These are phyloP conservation scores for Umbelopsis ramanniana DNA, from an alignment of 192 early-diverging fungal species.

Conservation along the genomic window DNA sequence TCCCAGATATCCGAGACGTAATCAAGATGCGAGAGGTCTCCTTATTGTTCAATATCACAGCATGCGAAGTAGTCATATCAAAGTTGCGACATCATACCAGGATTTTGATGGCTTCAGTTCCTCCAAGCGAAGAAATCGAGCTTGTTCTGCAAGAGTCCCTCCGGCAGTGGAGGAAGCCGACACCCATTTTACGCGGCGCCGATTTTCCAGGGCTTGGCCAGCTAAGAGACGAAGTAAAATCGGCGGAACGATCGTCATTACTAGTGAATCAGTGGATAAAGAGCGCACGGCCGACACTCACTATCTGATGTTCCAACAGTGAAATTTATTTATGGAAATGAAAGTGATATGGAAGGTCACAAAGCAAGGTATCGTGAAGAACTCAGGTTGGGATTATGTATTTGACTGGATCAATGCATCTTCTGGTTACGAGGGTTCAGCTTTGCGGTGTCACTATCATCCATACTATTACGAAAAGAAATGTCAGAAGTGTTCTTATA, in stretches of 20 bases:
- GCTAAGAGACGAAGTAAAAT: not conserved
- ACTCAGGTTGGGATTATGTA: too few relatives aligned
- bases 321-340: not conserved
- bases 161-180: not conserved
- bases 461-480: slow-evolving; percentile 27
- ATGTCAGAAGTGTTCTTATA: slow-evolving; percentile 8
- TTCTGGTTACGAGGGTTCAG: not conserved
- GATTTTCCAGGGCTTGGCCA: not conserved
- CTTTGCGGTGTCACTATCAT: slow-evolving; percentile 25
- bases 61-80: not conserved
- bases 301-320: not conserved
- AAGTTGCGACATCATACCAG: not conserved
- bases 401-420: not conserved
- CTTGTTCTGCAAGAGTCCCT: not conserved
- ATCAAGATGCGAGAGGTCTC: not conserved
- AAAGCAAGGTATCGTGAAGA: slow-evolving; percentile 9
- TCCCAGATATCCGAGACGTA: not conserved
- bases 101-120: not conserved
- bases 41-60: not conserved
- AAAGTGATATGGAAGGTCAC: not conserved
- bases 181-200: not conserved
- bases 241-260: not conserved
- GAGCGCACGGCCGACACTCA: slow-evolving; percentile 2
- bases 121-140: not conserved
- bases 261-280: slow-evolving; percentile 4